Conservation (phyloP, 768 basidiomycete species). For the Rhodotorula taiwanensis region DNA sequence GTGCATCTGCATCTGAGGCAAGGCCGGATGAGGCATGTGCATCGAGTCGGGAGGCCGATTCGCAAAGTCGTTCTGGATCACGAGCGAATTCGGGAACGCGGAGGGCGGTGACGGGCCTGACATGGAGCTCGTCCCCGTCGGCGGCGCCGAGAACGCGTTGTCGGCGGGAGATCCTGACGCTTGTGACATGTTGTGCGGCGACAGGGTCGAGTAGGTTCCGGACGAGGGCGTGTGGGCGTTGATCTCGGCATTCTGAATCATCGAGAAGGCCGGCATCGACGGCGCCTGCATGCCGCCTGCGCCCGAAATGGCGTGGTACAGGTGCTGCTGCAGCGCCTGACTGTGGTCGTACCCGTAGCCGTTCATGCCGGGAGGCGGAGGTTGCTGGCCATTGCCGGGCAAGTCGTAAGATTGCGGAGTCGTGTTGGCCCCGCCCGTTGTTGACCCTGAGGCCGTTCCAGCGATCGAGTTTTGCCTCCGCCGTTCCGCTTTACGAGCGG, state of each 20-base stretch:
- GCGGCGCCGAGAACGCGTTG: constrained; percentile 18
- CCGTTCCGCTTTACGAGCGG: constrained; percentile 7
- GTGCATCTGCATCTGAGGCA: neutral
- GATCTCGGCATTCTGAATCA: constrained; percentile 12
- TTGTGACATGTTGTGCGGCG: constrained; percentile 27
- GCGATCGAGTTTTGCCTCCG: constrained; percentile 6
- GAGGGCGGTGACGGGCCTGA: constrained; percentile 1
- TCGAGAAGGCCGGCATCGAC: constrained; percentile 8
- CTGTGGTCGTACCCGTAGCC: constrained; percentile 11
- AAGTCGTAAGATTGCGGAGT: constrained; percentile 20
- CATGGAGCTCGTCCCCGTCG: neutral
- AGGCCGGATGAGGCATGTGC: neutral
- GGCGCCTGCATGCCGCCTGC: neutral
- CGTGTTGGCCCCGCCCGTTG: neutral
- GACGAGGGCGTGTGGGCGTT: constrained; percentile 23
- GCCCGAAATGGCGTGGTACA: constrained; percentile 9
- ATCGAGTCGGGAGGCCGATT: neutral
- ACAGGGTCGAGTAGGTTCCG: constrained; percentile 20
- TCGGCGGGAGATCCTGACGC: constrained; percentile 29
- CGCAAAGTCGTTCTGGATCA: constrained; percentile 20
- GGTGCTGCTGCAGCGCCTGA: constrained; percentile 14
- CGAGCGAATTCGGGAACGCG: constrained; percentile 26
- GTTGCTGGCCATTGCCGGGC: neutral
- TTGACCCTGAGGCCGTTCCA: neutral
- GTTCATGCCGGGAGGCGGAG: constrained; percentile 2